Conservation (phyloP, 176 grass and related monocot species). For the Tuctoria greenei region DNA sequence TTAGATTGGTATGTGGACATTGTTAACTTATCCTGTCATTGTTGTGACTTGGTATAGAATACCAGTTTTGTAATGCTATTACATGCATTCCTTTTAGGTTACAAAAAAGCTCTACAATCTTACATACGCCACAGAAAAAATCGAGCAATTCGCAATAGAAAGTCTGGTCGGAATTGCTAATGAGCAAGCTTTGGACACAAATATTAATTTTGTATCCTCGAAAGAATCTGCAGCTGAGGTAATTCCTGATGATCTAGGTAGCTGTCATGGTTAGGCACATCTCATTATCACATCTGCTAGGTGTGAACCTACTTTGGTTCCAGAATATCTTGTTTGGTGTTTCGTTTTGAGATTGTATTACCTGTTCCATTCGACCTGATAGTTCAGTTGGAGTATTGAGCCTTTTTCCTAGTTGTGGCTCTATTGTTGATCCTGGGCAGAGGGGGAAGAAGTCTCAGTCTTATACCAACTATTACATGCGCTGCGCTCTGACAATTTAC, state of each 20-base stretch:
- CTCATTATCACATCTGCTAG: conserved; percentile 10
- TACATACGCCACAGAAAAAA: conserved; percentile 62
- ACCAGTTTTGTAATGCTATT: conserved; percentile 16
- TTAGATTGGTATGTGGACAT: conserved; percentile 71
- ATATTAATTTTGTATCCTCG: conserved; percentile 37
- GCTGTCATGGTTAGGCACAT: conserved; percentile 3
- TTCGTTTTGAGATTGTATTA: not conserved
- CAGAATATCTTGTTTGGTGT: conserved; percentile 8
- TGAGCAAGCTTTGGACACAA: conserved; percentile 43
- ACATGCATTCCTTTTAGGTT: conserved; percentile 53
- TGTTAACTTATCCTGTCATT: conserved; percentile 23
- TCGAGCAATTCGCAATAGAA: conserved; percentile 77
- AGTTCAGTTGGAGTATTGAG: not conserved
- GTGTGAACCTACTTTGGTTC: not conserved
- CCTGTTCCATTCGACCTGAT: not conserved
- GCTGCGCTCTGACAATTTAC: not conserved
- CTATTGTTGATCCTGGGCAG: not conserved
- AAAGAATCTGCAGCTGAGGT: conserved; percentile 55
- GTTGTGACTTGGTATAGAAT: conserved; percentile 21
- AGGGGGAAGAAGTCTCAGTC: not conserved
- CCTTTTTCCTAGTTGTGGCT: not conserved
- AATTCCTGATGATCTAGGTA: conserved; percentile 34
- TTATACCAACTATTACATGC: not conserved
- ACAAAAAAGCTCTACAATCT: conserved; percentile 80
- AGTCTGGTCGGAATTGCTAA: conserved; percentile 69